Percentiles rank a stretch among this genome's conserved stretches.
These are phyloP conservation scores for Elaeis oleifera DNA, from an alignment of 202 grass and related monocot species.

Conservation along the genomic window DNA sequence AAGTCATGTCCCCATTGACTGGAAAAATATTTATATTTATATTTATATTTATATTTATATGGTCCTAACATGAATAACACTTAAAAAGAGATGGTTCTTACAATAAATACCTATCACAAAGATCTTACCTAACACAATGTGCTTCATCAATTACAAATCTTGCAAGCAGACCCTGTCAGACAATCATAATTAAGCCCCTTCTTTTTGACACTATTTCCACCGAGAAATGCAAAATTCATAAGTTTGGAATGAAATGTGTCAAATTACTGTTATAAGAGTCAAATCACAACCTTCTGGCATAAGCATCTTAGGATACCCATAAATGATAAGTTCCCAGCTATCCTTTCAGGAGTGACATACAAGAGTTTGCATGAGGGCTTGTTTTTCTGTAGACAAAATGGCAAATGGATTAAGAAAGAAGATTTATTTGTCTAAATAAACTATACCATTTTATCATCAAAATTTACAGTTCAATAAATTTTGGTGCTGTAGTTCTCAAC, in stretches of 20 bases:
- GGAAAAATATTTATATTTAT: background rate
- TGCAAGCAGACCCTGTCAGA: slow-evolving; percentile 56
- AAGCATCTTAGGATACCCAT: slow-evolving; percentile 54
- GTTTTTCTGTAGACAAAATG: slow-evolving; percentile 34
- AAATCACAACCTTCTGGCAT: slow-evolving; percentile 56
- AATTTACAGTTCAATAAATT: no score
- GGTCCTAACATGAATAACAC: no score
- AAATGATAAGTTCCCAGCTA: slow-evolving; percentile 49
- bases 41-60: no score
- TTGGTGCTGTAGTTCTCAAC: no score
- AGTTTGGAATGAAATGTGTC: no score
- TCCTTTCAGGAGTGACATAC: slow-evolving; percentile 88
- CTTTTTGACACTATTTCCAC: slow-evolving; percentile 1
- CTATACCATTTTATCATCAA: no score
- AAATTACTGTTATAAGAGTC: background rate
- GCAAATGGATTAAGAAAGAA: no score
- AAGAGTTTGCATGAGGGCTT: slow-evolving; percentile 71
- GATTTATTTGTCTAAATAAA: no score
- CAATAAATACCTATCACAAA: background rate
- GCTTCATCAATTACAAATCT: slow-evolving; percentile 94
- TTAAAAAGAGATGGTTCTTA: background rate
- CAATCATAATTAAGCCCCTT: background rate
- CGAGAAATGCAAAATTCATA: slow-evolving; percentile 4
- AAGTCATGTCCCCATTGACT: slow-evolving; percentile 98
- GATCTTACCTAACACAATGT: slow-evolving; percentile 81